A percentile compares a stretch with the other conserved stretches of the same genome.
phyloP scores from a whole-genome alignment of 2,329 filamentous ascomycete genomes.

The Apiospora kogelbergensis region DNA sequence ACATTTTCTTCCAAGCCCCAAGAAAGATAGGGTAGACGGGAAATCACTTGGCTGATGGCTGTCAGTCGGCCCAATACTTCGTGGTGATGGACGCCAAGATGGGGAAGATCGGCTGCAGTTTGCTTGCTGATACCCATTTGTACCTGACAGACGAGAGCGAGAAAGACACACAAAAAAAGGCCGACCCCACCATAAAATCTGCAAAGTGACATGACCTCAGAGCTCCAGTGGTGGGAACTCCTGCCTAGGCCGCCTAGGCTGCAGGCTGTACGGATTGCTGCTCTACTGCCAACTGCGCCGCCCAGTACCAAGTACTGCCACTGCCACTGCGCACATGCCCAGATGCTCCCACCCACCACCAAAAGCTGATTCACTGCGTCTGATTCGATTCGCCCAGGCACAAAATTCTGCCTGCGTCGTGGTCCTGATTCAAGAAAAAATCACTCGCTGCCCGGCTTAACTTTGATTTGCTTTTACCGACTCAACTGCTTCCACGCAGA shows the following conservation, averaged over 20 bases:
- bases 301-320: too few relatives aligned
- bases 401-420: background rate
- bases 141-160: background rate
- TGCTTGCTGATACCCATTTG: background rate
- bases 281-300: too few relatives aligned
- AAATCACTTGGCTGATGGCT: background rate
- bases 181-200: background rate
- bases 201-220: background rate
- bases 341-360: background rate
- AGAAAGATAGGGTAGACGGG: background rate
- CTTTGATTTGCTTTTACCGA: background rate
- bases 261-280: too few relatives aligned
- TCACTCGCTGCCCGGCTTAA: background rate
- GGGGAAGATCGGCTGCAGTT: background rate
- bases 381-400: slow-evolving; percentile 2
- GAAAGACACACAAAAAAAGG: background rate
- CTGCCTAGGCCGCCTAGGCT: too few relatives aligned
- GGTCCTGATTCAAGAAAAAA: slow-evolving; percentile 6
- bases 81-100: background rate
- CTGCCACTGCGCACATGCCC: background rate
- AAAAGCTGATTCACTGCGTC: slow-evolving; percentile 1
- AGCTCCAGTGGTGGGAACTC: background rate
- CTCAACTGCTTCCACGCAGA: background rate
- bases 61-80: background rate
- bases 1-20: background rate